phyloP scores from a whole-genome alignment of 148 eudicot species.

The Fagopyrum tataricum region DNA sequence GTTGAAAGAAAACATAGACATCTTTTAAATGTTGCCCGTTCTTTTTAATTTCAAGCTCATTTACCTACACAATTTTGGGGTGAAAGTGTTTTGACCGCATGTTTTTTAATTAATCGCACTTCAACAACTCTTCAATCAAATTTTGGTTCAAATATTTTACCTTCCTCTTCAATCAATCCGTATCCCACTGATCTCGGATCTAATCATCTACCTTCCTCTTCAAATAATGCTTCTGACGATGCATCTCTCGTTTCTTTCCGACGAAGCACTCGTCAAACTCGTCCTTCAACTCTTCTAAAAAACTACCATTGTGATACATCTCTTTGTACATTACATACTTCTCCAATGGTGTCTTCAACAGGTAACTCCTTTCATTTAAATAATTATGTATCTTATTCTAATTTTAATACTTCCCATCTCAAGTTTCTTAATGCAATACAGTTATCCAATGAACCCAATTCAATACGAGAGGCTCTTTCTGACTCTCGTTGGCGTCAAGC shows the following conservation, averaged over 20 bases:
- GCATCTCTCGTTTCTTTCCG: not conserved
- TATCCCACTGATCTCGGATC: not conserved
- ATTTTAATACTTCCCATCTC: not conserved
- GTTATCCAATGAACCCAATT: not conserved
- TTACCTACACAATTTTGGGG: not conserved
- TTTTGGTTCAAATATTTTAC: not conserved
- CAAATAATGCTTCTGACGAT: no score
- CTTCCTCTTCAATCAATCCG: not conserved
- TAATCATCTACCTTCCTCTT: no score
- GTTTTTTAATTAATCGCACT: slow-evolving; percentile 2
- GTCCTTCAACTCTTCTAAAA: not conserved
- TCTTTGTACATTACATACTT: not conserved
- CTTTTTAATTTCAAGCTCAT: not conserved
- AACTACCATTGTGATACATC: no score
- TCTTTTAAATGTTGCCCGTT: not conserved
- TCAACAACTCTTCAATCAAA: not conserved
- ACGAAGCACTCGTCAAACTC: not conserved
- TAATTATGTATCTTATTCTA: not conserved
- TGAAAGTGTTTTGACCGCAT: not conserved
- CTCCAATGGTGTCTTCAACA: not conserved
- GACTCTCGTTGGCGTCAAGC: not conserved
- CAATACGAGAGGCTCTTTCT: not conserved
- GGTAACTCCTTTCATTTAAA: not conserved
- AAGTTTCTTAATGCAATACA: not conserved
- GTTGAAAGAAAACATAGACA: not conserved